A percentile compares a stretch with the other conserved stretches of the same genome.
These are phyloP conservation scores for Phytophthora cactorum DNA, from an alignment of 352 stramenopile genomes.

Conservation along the genomic window DNA sequence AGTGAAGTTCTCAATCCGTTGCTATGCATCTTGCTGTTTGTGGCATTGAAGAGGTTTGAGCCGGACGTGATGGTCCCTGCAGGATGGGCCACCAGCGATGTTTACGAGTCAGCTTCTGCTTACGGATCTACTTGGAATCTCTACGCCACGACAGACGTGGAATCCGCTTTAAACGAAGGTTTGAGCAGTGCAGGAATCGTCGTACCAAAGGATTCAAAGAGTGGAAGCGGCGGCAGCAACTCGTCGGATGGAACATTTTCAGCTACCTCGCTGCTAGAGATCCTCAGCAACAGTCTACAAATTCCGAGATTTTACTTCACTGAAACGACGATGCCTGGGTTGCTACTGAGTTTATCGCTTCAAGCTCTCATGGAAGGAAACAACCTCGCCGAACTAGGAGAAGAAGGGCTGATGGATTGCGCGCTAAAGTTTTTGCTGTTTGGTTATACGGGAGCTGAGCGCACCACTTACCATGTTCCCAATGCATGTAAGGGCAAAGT, in stretches of 20 bases:
- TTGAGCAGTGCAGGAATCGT: constrained; percentile 28
- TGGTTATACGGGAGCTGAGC: constrained; percentile 51
- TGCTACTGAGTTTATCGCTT: constrained; percentile 62
- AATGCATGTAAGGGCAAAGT: constrained; percentile 54
- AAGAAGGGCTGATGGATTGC: constrained; percentile 49
- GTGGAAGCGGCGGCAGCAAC: constrained; percentile 6
- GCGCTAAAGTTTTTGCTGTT: constrained; percentile 56
- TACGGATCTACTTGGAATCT: constrained; percentile 54
- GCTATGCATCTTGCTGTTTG: constrained; percentile 79
- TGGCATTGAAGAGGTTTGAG: constrained; percentile 66
- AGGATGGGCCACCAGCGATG: constrained; percentile 47
- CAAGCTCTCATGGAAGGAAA: constrained; percentile 52
- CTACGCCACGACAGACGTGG: constrained; percentile 35
- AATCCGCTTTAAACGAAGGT: constrained; percentile 21
- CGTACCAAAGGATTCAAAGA: constrained; percentile 13
- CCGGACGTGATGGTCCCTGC: constrained; percentile 51
- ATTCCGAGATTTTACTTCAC: constrained; percentile 71
- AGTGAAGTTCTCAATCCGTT: constrained; percentile 74
- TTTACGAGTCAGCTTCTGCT: constrained; percentile 40
- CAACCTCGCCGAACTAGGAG: constrained; percentile 48
- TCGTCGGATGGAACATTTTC: constrained; percentile 23
- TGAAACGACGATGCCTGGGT: constrained; percentile 66
- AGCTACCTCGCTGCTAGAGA: constrained; percentile 6
- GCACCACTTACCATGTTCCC: constrained; percentile 48
- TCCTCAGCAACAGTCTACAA: constrained; percentile 37